Base-by-base conservation (phyloP, 768 basidiomycete genomes). In the Hericium rajendrae region DNA sequence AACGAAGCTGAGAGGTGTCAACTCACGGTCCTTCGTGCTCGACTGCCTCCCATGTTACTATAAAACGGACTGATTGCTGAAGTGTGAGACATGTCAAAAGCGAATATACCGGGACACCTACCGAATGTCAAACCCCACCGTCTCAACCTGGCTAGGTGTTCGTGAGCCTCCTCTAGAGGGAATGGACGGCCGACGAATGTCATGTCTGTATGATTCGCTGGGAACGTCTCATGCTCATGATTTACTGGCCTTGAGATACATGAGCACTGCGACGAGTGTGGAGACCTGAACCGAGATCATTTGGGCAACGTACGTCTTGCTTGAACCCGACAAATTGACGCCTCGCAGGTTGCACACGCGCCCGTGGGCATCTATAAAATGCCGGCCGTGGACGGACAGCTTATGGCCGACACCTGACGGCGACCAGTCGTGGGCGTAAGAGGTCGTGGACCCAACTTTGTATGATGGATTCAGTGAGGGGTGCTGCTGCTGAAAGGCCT, bases 41-140 rank as follows among this genome's bases (percentile, higher is more conserved):
- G 15, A 98, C 78, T 0, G 95, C 92, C 68, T 99, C 95, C 95
- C 95, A 99, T 1, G 95, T 94, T 4, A 98, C 82, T 26, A 94
- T 82, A 64, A 99, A 92, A 41, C 94, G 80, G 54, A 97, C 91
- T 94, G 56, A 2, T 2, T 1, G 24, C 10, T 8, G 38, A 55
- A 13, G 18, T 55, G 18, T 18, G 1, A 43, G 39, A 10, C 57
- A 48, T 22, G 53, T 1, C 22, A 53, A 8, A 3, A 41, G n/a
- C 48, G 4, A 51, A 46, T 26, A 24, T 9, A 38, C 9, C 16
- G 53, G 9, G 55, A 32, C 4, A 76, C 86, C 20, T 63, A 93
- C 93, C 76, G 66, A 93, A 91, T 0, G 88, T 86, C 63, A 94
- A 71, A 0, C 94, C 92, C 94, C 91, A 95, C 69, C 90, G 74